phyloP scores from a whole-genome alignment of 345 rosid genomes.

The Cardamine chenopodiifolia region DNA sequence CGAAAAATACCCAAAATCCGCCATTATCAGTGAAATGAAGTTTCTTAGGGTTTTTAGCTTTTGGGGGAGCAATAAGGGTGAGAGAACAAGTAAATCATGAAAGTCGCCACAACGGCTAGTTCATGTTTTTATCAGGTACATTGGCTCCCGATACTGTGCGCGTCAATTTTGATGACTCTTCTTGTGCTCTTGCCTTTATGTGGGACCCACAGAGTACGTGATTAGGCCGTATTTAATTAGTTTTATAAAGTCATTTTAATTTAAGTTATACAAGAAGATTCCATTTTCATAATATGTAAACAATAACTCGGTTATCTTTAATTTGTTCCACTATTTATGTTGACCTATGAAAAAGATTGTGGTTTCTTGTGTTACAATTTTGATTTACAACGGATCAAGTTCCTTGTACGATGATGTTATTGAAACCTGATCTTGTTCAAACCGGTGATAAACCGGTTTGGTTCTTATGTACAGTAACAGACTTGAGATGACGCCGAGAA shows the following conservation, averaged over 20 bases:
- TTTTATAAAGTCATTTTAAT: too few species aligned
- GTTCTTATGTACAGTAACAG: slow-evolving; percentile 72
- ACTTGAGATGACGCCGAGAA: slow-evolving; percentile 64
- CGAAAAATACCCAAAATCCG: slow-evolving; percentile 61
- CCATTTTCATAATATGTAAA: neutral
- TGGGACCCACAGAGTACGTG: slow-evolving; percentile 17
- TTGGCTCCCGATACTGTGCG: slow-evolving; percentile 25
- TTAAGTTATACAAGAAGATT: neutral
- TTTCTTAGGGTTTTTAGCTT: slow-evolving; percentile 26
- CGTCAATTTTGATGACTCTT: slow-evolving; percentile 16
- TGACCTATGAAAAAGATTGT: too few species aligned
- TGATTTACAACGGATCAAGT: slow-evolving; percentile 38
- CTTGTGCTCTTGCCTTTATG: neutral
- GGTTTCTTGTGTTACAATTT: slow-evolving; percentile 35
- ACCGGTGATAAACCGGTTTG: slow-evolving; percentile 70
- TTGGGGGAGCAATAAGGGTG: neutral
- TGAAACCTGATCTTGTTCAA: slow-evolving; percentile 57
- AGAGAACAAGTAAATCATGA: slow-evolving; percentile 1
- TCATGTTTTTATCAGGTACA: slow-evolving; percentile 42
- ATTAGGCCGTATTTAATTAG: neutral
- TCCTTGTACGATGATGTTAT: slow-evolving; percentile 26
- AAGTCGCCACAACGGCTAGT: slow-evolving; percentile 54
- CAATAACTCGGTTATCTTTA: neutral
- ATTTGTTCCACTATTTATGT: too few species aligned
- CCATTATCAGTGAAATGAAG: slow-evolving; percentile 47